These are phyloP conservation scores for Hsuehochloa calcarea DNA, from an alignment of 176 grass and related monocot species.

Conservation along the genomic window DNA sequence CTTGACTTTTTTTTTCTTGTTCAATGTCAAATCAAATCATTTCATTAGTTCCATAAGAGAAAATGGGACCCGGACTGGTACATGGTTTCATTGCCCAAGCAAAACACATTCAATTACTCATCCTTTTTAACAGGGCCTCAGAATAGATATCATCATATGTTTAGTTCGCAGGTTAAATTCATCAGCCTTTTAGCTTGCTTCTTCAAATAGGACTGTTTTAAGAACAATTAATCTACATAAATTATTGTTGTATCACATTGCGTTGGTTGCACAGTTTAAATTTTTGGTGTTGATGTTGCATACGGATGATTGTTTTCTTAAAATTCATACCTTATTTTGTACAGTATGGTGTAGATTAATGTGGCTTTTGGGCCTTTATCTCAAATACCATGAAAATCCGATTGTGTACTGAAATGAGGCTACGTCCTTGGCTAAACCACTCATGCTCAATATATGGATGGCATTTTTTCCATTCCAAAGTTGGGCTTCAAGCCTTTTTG, in stretches of 20 bases:
- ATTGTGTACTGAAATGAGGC: neutral
- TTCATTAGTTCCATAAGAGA: neutral
- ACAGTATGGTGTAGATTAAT: neutral
- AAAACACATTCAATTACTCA: neutral
- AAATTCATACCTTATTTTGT: neutral
- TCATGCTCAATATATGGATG: neutral
- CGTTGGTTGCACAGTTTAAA: neutral
- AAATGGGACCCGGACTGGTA: accelerated
- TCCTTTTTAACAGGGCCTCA: neutral
- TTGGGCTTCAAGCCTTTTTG: neutral
- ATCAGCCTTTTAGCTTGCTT: neutral
- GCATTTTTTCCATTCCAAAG: neutral
- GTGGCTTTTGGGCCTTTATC: neutral
- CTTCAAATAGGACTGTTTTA: neutral
- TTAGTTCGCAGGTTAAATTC: neutral
- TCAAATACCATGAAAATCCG: neutral
- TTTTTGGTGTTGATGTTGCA: neutral
- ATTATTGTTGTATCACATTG: neutral
- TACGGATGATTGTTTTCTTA: neutral
- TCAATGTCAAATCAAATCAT: neutral
- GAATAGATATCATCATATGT: neutral
- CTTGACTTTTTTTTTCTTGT: neutral
- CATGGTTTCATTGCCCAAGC: neutral
- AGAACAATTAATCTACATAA: neutral
- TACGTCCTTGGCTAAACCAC: neutral